Base-by-base conservation (phyloP, 768 basidiomycete species). In the Suillus fuscotomentosus region DNA sequence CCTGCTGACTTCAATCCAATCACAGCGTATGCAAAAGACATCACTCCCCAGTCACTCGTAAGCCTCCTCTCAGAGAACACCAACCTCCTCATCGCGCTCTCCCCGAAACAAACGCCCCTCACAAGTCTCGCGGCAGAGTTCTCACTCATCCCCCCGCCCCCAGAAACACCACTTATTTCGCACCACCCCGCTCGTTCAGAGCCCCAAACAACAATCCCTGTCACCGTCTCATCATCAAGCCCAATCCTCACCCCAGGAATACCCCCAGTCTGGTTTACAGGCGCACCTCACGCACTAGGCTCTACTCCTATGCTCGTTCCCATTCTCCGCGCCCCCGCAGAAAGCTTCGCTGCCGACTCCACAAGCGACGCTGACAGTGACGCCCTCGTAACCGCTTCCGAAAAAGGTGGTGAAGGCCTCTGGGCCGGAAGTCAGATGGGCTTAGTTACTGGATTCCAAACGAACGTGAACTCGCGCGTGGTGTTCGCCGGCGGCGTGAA, bases 371-470 rank as follows among this genome's bases (percentile, higher is more conserved):
- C 27, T 51, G 50, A 51, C 50, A 53, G 51, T 9, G 51, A 53
- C 17, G 82, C 84, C 2, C 65, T 92, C 3, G 83, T 87, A 6
- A 91, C 94, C 41, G 87, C 92, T 2, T 77, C 88, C 0, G 89
- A 92, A 60, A 88, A 86, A 72, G 86, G 84, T 60, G 88, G 94
- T 22, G 90, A 94, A 76, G 88, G 90, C 61, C 79, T 90, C 38
- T 93, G 93, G 87, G 92, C 92, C 0, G 97, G 97, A 9, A 86
- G 86, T 66, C 81, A 84, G 48, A 82, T 95, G 42, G 82, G 86
- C 51, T 78, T 97, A 34, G 94, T 95, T 34, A 90, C 90, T 7
- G 96, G 94, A 7, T 92, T 99, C 83, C 97, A 99, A 76, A 86
- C 94, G 3, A 77, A 82, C 24, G 85, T 86, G 64, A 92, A 90